Conservation (phyloP, 495 filamentous ascomycete species). For the Parmelia sp. region DNA sequence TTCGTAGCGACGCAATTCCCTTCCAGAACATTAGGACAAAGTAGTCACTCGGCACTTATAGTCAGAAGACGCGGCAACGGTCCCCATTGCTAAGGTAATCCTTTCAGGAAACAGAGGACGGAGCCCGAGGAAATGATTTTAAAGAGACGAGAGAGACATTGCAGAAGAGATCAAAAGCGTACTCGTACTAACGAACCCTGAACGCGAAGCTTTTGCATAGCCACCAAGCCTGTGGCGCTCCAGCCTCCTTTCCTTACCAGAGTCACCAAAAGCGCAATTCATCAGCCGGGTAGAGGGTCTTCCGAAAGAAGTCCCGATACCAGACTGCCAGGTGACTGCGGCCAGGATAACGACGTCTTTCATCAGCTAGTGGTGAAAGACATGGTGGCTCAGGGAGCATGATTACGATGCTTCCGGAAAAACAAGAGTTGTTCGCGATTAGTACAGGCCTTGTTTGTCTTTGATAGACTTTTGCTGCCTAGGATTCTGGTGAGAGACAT, state of each 20-base stretch:
- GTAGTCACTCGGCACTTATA: too few species aligned
- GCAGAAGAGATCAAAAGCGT: too few species aligned
- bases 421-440: background rate
- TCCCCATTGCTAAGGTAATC: too few species aligned
- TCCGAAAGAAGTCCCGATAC: background rate
- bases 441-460: too few species aligned
- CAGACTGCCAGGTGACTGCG: background rate
- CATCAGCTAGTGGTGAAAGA: background rate
- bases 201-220: background rate
- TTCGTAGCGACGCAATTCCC: background rate
- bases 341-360: background rate
- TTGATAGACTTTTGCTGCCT: too few species aligned
- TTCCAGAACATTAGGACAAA: background rate
- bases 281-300: background rate
- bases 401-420: background rate
- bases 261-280: background rate
- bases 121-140: too few species aligned
- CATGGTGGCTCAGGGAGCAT: background rate
- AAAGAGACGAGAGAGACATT: too few species aligned
- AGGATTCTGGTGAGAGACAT: too few species aligned
- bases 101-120: too few species aligned
- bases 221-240: background rate
- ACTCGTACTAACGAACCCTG: background rate
- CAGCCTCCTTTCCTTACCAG: background rate
- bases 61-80: too few species aligned